Evolutionary conservation across 139 green algal species (phyloP), one percentile per base, ranked within the genome.

Genomic region (Picochlorum sp.): DNA sequence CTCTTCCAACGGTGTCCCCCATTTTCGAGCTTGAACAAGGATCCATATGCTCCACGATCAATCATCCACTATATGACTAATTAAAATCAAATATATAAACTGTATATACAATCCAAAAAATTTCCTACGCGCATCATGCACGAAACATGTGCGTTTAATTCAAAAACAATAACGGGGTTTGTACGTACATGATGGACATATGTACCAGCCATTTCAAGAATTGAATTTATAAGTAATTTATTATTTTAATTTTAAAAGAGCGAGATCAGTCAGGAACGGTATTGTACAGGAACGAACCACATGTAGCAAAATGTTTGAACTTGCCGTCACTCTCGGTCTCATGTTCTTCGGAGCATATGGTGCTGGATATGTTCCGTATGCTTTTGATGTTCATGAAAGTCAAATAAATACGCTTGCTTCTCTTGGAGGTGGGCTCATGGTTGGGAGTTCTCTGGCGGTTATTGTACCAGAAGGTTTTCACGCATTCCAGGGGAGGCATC

Each of bases 401-500:
- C 32, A 70, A 44, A 18, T 79, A 35, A 47, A 56, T 8, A 45
- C 45, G 5, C 41, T 75, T 28, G 25, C 62, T 37, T 63, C 60
- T 5, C 49, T 79, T 12, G 75, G 75, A 33, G 75, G 61, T 31
- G 75, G 75, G 6, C 60, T 82, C 25, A 50, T 82, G 12, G 41
- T 80, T 2, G 75, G 71, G 32, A 72, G 65, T 5, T 67, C 57
- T 0, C 63, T 82, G 22, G 63, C 57, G 2, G 71, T 82, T 4
- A 59, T 82, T 26, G 47, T 82, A 10, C 75, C 75, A 20, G 75
- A 82, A 36, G 75, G 75, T 37, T 80, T 79, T 24, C 52, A 74
- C 14, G 62, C 69, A 22, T 69, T 81, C 47, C 49, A 36, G 5
- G 16, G 64, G 20, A 16, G 6, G 20, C 41, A n/a, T 50, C n/a